phyloP scores from a whole-genome alignment of 2,329 filamentous ascomycete genomes.

The Phymatotrichopsis omnivora region DNA sequence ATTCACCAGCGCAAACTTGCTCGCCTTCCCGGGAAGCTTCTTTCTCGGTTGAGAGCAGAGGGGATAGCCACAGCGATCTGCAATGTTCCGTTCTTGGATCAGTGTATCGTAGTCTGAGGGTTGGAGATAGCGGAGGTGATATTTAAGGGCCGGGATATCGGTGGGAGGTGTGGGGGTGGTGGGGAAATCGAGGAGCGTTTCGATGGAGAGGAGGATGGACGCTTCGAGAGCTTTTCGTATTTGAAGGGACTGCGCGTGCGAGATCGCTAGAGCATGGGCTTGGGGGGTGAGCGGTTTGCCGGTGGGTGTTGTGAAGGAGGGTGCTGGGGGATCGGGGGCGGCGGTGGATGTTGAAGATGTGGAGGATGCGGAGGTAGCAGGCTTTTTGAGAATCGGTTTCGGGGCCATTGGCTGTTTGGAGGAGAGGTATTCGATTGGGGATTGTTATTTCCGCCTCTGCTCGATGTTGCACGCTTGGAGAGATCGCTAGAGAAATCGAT shows the following conservation, averaged over 20 bases:
- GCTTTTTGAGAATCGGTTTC: conserved; percentile 55
- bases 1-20: conserved; percentile 45
- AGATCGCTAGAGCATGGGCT: conserved; percentile 56
- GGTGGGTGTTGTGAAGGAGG: conserved; percentile 32
- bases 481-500: too few relatives aligned
- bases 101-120: conserved; percentile 82
- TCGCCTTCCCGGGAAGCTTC: conserved; percentile 39
- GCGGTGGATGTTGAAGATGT: conserved; percentile 38
- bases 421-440: too few relatives aligned
- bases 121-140: conserved; percentile 62
- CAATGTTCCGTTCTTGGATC: conserved; percentile 78
- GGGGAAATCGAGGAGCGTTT: conserved; percentile 56
- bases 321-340: conserved; percentile 41
- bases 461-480: too few relatives aligned
- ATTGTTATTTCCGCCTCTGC: too few relatives aligned
- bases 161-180: conserved; percentile 37
- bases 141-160: conserved; percentile 57
- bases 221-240: conserved; percentile 68
- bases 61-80: conserved; percentile 70
- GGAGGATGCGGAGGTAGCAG: conserved; percentile 38
- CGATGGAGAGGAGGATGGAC: conserved; percentile 60
- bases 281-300: conserved; percentile 35
- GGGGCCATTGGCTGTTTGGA: conserved; percentile 32
- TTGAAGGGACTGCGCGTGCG: conserved; percentile 75
- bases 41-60: conserved; percentile 59